These are phyloP conservation scores for Chlorella sp. DNA, from an alignment of 139 green algal genomes.

Conservation along the genomic window DNA sequence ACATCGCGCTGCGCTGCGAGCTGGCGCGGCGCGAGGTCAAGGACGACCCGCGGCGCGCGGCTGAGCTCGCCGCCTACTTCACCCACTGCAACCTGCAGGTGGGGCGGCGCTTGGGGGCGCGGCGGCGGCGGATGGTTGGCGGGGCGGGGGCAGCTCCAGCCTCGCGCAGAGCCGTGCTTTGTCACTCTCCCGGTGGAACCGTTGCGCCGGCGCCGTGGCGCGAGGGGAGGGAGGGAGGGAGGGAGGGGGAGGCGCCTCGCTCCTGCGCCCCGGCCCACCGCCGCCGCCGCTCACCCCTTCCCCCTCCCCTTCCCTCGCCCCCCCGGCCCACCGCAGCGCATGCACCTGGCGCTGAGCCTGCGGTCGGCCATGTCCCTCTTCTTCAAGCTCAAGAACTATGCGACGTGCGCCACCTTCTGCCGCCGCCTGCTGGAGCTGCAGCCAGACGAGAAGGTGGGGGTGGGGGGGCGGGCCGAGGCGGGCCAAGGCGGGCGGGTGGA, in stretches of 20 bases:
- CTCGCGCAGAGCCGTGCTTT: too few relatives aligned
- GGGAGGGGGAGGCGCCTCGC: too few relatives aligned
- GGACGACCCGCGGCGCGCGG: constrained; percentile 72
- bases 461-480: not conserved
- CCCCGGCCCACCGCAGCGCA: constrained; percentile 55
- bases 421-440: constrained; percentile 95
- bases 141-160: too few relatives aligned
- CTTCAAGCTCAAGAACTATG: constrained; percentile 97
- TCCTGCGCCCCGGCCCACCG: too few relatives aligned
- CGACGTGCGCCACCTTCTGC: constrained; percentile 89
- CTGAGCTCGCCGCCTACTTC: constrained; percentile 99
- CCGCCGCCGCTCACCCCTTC: too few relatives aligned
- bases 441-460: constrained; percentile 77
- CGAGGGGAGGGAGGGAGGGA: too few relatives aligned
- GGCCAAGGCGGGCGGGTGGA: too few relatives aligned
- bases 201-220: too few relatives aligned
- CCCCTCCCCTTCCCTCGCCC: too few relatives aligned
- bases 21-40: constrained; percentile 85
- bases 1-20: constrained; percentile 89
- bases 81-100: constrained; percentile 87
- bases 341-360: constrained; percentile 89
- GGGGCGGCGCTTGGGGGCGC: not conserved
- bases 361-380: constrained; percentile 91
- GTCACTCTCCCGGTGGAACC: too few relatives aligned
- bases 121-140: not conserved